A percentile compares a stretch with the other conserved stretches of the same genome.
These are phyloP conservation scores for Candida tibetensis DNA, from an alignment of 805 yeast species.

Conservation along the genomic window DNA sequence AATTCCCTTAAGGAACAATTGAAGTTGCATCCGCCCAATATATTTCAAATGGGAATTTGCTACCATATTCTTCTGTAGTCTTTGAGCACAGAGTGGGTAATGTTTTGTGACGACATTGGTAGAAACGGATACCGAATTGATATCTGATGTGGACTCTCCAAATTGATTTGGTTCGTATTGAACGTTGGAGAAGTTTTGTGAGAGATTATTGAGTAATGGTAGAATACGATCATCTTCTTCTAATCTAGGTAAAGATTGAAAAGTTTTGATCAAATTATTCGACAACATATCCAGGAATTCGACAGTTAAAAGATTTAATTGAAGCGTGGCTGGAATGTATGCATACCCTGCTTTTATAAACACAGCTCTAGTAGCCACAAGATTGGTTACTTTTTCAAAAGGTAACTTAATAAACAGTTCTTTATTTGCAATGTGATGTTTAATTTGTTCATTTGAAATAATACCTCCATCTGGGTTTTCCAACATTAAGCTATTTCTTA, in stretches of 20 bases:
- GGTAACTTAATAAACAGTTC: constrained; percentile 82
- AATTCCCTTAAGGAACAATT: constrained; percentile 82
- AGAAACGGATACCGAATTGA: constrained; percentile 62
- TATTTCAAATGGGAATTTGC: constrained; percentile 72
- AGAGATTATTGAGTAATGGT: constrained; percentile 77
- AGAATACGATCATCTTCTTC: constrained; percentile 90
- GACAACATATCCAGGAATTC: constrained; percentile 61
- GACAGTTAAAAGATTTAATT: constrained; percentile 61
- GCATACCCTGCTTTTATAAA: constrained; percentile 69
- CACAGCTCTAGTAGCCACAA: constrained; percentile 71
- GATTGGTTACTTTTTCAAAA: constrained; percentile 78
- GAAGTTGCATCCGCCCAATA: constrained; percentile 80
- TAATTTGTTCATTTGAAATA: constrained; percentile 48
- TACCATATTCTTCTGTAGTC: constrained; percentile 60
- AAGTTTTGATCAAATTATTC: constrained; percentile 58
- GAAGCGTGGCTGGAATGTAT: constrained; percentile 80
- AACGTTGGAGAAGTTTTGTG: constrained; percentile 46
- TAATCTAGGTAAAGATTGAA: constrained; percentile 74
- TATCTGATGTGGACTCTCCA: constrained; percentile 31
- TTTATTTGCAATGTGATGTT: constrained; percentile 44
- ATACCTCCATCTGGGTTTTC: constrained; percentile 22
- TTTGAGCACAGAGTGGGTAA: constrained; percentile 79
- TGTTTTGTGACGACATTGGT: constrained; percentile 53
- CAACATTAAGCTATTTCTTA: constrained; percentile 31
- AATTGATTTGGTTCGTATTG: constrained; percentile 49